Evolutionary conservation across 106 monocot species (phyloP), one percentile per base, ranked within the genome.

Genomic region (Dioscorea dumetorum): DNA sequence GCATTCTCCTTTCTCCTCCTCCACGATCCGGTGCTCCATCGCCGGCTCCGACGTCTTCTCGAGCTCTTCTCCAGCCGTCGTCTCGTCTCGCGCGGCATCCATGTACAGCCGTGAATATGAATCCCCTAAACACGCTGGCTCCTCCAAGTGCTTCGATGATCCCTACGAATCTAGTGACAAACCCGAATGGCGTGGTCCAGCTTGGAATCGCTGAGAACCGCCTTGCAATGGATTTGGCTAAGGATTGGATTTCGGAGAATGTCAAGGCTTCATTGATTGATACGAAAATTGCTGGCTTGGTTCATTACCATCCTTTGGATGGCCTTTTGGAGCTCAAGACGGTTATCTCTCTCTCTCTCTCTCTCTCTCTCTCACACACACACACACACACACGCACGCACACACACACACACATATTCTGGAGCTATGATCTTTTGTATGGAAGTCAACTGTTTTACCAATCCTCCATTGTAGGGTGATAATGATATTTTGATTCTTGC

Each of bases 321-420:
- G 95, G 95, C 22, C 62, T 82, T 63, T 74, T 78, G 75, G 91
- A 89, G 63, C 74, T 97, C 82, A 97, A 97, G 82, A 97, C 78
- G 57, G 95, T 97, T 80, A 91, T 88, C 50, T 12, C 16, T 63
- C 34, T 41, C 10, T 10, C 10, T 71, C 48, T 50, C 23, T 19
- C 33, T 49, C 31, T 49, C 28, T 62, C 21, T 18, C 4, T 51
- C 57, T 41, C 10, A n/a, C n/a, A n/a, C n/a, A n/a, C n/a, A n/a
- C n/a, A n/a, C n/a, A n/a, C n/a, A n/a, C n/a, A n/a, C n/a, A n/a
- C n/a, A n/a, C n/a, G n/a, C n/a, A n/a, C n/a, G n/a, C n/a, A n/a
- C n/a, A n/a, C n/a, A n/a, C n/a, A n/a, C n/a, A n/a, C n/a, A n/a
- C n/a, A n/a, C n/a, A n/a, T n/a, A n/a, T n/a, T n/a, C n/a, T n/a